Evolutionary conservation across 495 filamentous ascomycete genomes (phyloP), one percentile per base, ranked within the genome.

Genomic region (Xylaria telfairii): DNA sequence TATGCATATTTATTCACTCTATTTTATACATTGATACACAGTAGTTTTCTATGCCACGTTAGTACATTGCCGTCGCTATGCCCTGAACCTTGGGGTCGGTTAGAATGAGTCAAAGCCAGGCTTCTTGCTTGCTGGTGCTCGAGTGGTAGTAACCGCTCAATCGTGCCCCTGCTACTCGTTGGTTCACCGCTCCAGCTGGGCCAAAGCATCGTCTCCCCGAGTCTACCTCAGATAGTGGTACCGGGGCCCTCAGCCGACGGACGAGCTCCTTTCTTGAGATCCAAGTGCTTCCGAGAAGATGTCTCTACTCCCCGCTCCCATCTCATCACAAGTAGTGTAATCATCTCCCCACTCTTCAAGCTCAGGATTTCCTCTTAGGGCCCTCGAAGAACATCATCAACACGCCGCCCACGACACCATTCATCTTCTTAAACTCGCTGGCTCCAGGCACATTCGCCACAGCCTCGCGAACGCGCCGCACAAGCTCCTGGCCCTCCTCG

Each of bases 331-430:
- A n/a, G n/a, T n/a, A n/a, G n/a, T n/a, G n/a, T n/a, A n/a, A n/a
- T n/a, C n/a, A n/a, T n/a, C n/a, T n/a, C n/a, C n/a, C n/a, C n/a
- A n/a, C n/a, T n/a, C 30, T 62, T 21, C 15, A 1, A 47, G 59
- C 53, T 15, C 47, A 51, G n/a, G n/a, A 10, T 46, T 49, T 59
- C 21, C 59, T 68, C 62, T 54, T 72, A 10, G 74, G 65, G 9
- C 81, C 81, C 59, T 84, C 79, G n/a, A 83, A 68, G 72, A 69
- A 80, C 67, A 87, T 21, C 68, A 46, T 76, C 57, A 81, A 30
- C 12, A 54, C n/a, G 10, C 68, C 60, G 7, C 80, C 75, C 5
- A 83, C 44, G n/a, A 39, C 7, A 0, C 85, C 86, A n/a, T 84
- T 80, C 69, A 71, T 75, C 49, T 73, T 42, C 76, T 83, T 82